Conservation (phyloP, 257 asterid genomes). For the Solanum medicagineum region DNA sequence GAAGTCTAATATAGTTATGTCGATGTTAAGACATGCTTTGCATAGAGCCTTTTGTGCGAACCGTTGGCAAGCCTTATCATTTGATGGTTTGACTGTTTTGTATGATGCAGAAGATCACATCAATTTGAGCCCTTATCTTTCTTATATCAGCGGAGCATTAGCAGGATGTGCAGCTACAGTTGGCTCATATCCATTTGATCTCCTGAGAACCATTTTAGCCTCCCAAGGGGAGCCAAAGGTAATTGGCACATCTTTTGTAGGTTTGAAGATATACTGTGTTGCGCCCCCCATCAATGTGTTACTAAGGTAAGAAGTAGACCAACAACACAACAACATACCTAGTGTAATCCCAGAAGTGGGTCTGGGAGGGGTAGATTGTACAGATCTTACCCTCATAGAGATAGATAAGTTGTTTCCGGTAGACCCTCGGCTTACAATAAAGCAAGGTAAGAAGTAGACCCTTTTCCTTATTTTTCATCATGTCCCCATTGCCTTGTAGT, state of each 20-base stretch:
- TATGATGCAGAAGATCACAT: conserved; percentile 66
- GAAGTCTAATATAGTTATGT: not conserved
- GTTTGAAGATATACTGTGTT: not conserved
- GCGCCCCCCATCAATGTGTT: not conserved
- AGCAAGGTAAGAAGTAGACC: not conserved
- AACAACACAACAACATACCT: no score
- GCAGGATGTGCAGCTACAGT: conserved; percentile 97
- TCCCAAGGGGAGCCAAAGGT: conserved; percentile 99
- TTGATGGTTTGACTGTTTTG: conserved; percentile 7
- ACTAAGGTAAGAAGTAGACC: not conserved
- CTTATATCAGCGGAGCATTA: conserved; percentile 78
- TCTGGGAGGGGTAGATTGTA: no score
- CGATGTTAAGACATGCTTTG: not conserved
- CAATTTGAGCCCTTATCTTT: conserved; percentile 66
- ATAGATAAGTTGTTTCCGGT: no score
- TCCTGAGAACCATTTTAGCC: conserved; percentile 85
- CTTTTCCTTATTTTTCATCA: not conserved
- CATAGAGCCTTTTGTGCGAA: not conserved
- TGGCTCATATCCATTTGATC: conserved; percentile 96
- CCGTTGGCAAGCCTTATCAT: not conserved
- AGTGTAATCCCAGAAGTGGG: no score
- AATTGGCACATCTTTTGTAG: not conserved
- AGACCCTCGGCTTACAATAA: no score
- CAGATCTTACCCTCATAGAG: no score
- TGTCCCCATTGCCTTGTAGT: not conserved